Base-by-base conservation (phyloP, 2,329 filamentous ascomycete species). In the Penicillium vulpinum region DNA sequence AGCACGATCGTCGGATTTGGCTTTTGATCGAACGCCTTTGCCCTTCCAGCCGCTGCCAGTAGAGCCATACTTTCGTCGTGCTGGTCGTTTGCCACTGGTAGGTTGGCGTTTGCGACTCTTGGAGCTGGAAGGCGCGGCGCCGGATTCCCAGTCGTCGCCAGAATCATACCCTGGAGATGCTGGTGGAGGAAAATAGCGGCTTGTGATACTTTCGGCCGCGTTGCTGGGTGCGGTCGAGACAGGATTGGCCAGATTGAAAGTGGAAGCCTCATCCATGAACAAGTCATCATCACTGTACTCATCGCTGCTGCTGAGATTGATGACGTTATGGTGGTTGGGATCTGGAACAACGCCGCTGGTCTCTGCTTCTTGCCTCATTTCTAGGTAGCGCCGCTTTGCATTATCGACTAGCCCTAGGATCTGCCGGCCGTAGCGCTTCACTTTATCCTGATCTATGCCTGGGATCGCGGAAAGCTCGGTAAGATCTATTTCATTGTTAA, bases 331-430 rank as follows among this genome's bases (percentile, higher is more conserved):
- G 49, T 79, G 77, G 40, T 79, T 78, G 10, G 72, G 75, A 59
- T 78, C 76, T 24, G 73, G 73, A 22, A 78, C 70, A 67, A 75
- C 64, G 38, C 81, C 80, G 60, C 85, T 83, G 2, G 78, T 80
- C 29, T 77, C 67, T 5, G 72, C 72, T 21, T 81, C 77, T 67
- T 76, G 62, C 64, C 73, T 75, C 61, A 80, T 68, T 54, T 77
- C 75, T 18, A 75, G 68, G 54, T 79, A 80, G 24, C 73, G 70
- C 24, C 71, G 67, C 48, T 73, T 71, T 24, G 77, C 73, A 51
- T 73, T 70, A 24, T 67, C 69, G 35, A 80, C 69, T 16, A 81
- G 68, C 38, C 69, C 74, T 31, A 80, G 64, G 40, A 81, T 76
- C 39, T 71, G 67, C 46, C 70, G 66, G 21, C 78, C 78, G 59